Base-by-base conservation (phyloP, 805 yeast species). In the Metschnikowia shivogae region DNA sequence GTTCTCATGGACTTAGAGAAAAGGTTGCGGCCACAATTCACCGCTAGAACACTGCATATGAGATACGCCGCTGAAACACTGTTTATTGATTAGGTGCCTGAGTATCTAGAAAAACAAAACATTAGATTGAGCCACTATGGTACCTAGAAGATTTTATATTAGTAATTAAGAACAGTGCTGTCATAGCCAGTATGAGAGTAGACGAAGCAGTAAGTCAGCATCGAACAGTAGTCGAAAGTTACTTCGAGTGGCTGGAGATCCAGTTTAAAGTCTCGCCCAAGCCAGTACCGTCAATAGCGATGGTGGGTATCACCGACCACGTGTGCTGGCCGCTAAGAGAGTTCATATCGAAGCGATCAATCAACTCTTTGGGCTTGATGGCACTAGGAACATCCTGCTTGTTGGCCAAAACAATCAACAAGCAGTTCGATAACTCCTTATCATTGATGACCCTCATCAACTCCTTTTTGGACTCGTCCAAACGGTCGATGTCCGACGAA, bases 221-320 rank as follows among this genome's bases (percentile, higher is more conserved):
- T 28, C 20, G 19, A 13, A 20, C 5, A 13, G 19, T 28, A 28
- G 17, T 13, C 17, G 26, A 29, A 10, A 27, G 32, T 36, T 32
- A 49, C 49, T 68, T 68, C 40, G 76, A 74, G 55, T 86, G 85
- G 48, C 76, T 78, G 12, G 90, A 78, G 41, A 89, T 77, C 96
- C 96, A 89, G 50, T 87, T 82, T 62, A 89, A 72, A 6, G 95
- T 90, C 64, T 89, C 97, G 36, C 83, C 82, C 49, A 89, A 73
- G 13, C 97, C 97, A 46, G 89, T 89, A 24, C 97, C 97, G 46
- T 89, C 85, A 51, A 82, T 78, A 28, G 96, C 97, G 55, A 89
- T 83, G 24, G 95, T 84, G 19, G 96, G 96, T 49, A 90, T 86
- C 31, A 90, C 95, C 41, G 93, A 85, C 95, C 95, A 90, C 44